Base-by-base conservation (phyloP, 1,284 basidiomycete genomes). In the Apiotrichum siamense region DNA sequence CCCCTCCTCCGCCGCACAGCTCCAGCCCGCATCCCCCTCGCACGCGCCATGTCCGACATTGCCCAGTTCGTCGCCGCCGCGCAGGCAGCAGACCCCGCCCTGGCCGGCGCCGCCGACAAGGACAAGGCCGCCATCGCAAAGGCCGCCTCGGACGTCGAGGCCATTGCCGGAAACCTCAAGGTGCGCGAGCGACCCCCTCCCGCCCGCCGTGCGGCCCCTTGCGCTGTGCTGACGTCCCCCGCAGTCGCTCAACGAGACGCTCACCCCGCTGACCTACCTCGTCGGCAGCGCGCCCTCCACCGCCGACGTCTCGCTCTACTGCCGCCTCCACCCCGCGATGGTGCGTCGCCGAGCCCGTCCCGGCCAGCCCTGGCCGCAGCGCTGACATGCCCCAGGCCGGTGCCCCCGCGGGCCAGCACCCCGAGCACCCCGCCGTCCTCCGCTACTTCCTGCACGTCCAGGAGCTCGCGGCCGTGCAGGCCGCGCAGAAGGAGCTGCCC, bases 401-500 rank as follows among this genome's bases (percentile, higher is more conserved):
- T 58, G 60, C 59, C 25, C 54, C 52, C 57, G 77, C 85, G 0
- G 61, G 79, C 21, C 81, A 86, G 70, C 84, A 87, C 75, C 84
- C 85, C 67, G 75, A 83, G 25, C 80, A 82, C 51, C 88, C 92
- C 7, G 81, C 88, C 24, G 74, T 97, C 42, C 87, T 87, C 40
- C 87, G 93, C 47, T 94, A 93, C 79, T 94, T 96, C 69, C 86
- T 92, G 70, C 88, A 94, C 71, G 82, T 97, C 55, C 92, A 97
- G 77, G 79, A 81, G 44, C 78, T 79, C 21, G 78, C 83, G 4
- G 79, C 84, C 7, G 69, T 74, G 47, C 52, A 64, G 47, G 64
- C 69, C 4, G 70, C 73, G 50, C 66, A 71, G 62, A 55, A 64
- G 55, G 52, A 60, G 43, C 57, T 72, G 24, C 64, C 69, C 37